Conservation (phyloP, 345 rosid species). For the Reutealis trisperma region DNA sequence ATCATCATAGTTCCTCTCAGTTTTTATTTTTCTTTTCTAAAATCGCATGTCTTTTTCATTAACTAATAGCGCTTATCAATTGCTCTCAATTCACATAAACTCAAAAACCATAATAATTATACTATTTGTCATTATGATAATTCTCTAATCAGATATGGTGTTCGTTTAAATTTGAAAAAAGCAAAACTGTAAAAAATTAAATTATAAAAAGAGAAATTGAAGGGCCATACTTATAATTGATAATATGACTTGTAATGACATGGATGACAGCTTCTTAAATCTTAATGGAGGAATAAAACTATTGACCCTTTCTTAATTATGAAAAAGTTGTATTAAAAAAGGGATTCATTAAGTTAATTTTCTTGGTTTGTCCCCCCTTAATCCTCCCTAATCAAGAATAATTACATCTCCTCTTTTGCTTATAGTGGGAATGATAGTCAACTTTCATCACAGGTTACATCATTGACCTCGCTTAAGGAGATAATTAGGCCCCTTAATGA, state of each 20-base stretch:
- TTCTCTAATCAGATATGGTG: too few relatives aligned
- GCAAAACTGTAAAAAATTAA: too few relatives aligned
- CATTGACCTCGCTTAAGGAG: slow-evolving; percentile 12
- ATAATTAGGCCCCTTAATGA: slow-evolving; percentile 8
- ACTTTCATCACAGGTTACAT: background rate
- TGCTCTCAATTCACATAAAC: background rate
- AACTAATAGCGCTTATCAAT: background rate
- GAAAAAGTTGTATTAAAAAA: background rate
- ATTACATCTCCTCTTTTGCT: background rate
- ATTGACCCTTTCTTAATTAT: background rate
- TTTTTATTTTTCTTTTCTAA: background rate
- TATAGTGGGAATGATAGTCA: slow-evolving; percentile 9
- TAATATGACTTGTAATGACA: background rate
- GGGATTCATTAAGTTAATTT: background rate
- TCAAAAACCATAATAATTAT: background rate
- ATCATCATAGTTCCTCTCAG: background rate
- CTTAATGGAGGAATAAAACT: background rate
- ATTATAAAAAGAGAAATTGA: too few relatives aligned
- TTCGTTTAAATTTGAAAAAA: too few relatives aligned
- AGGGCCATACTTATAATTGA: too few relatives aligned
- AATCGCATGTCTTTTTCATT: background rate
- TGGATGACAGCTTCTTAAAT: background rate
- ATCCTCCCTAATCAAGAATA: background rate
- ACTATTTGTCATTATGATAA: too few relatives aligned
- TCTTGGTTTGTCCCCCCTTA: slow-evolving; percentile 2